Evolutionary conservation across 805 yeast species (phyloP), one percentile per base, ranked within the genome.

Genomic region (Scheffersomyces stipitis): DNA sequence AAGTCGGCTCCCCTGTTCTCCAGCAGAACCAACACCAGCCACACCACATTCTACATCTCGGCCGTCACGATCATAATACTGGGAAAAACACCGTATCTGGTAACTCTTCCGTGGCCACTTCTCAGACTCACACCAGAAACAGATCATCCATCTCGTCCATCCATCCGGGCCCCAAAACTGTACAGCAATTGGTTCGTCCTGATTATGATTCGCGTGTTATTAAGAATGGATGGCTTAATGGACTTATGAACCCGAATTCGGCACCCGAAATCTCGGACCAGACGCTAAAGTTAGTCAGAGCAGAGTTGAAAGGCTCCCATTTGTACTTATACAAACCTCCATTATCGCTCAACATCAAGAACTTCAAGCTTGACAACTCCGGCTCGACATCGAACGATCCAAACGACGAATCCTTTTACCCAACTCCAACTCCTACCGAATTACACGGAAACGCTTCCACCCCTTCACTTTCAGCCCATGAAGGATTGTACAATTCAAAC

Each of bases 281-380:
- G 6, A 62, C 61, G 20, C 46, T 73, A 57, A 63, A 74, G 40
- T 56, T 86, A 22, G 77, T 68, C 38, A 69, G 83, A 34, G 88
- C 84, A 0, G 86, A 81, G 50, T 62, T 89, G 39, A 77, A 73
- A 48, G 96, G 96, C 14, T 77, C 89, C 2, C 66, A 69, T 29
- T 60, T 89, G 35, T 68, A 71, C 36, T 57, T 89, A 13, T 85
- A 76, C 64, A 83, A 78, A 55, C 72, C 79, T 26, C 81, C 74
- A 2, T 58, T 65, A 17, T 78, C 67, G 18, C 38, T 78, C 18
- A 72, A 71, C 40, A 56, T 62, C 29, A 61, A 54, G 34, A 54
- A 53, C 30, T 68, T 72, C 42, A n/a, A n/a, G n/a, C n/a, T n/a
- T n/a, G n/a, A n/a, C n/a, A n/a, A n/a, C n/a, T n/a, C n/a, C n/a